Conservation (phyloP, 2,329 filamentous ascomycete genomes). For the Alternaria arbusti region DNA sequence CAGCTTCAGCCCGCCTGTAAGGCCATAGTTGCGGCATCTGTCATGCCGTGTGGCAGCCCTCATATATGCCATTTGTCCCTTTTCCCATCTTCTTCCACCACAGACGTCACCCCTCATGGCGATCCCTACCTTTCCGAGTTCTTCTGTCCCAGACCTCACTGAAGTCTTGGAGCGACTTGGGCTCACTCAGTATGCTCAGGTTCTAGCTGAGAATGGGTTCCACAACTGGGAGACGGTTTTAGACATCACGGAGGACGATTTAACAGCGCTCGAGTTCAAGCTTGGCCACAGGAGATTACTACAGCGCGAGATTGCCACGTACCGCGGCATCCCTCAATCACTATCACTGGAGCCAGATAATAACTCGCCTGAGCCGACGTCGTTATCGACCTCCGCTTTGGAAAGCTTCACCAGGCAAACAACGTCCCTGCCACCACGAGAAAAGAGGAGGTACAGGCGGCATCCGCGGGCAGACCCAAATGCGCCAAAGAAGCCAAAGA, state of each 20-base stretch:
- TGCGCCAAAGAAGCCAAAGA: slow-evolving; percentile 51
- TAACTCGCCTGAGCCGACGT: slow-evolving; percentile 22
- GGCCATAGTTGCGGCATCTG: slow-evolving; percentile 5
- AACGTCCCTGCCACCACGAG: slow-evolving; percentile 29
- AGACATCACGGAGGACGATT: slow-evolving; percentile 50
- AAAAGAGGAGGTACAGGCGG: slow-evolving; percentile 48
- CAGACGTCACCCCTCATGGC: slow-evolving; percentile 31
- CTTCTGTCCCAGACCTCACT: slow-evolving; percentile 28
- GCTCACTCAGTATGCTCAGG: slow-evolving; percentile 34
- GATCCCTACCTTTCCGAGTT: slow-evolving; percentile 32
- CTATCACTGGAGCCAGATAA: slow-evolving; percentile 34
- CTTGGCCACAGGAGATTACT: slow-evolving; percentile 48
- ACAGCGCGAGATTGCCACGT: slow-evolving; percentile 50
- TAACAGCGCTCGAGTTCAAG: slow-evolving; percentile 47
- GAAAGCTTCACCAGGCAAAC: slow-evolving; percentile 35
- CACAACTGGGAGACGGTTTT: slow-evolving; percentile 47
- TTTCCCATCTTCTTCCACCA: slow-evolving; percentile 16
- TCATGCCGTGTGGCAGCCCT: slow-evolving; percentile 5
- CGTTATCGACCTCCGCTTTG: slow-evolving; percentile 39
- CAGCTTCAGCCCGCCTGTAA: slow-evolving; percentile 8
- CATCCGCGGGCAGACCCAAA: slow-evolving; percentile 46
- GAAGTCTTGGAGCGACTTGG: slow-evolving; percentile 42
- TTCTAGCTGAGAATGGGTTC: slow-evolving; percentile 46
- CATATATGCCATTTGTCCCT: slow-evolving; percentile 21
- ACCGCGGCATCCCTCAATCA: slow-evolving; percentile 38